These are phyloP conservation scores for Cladosporium halotolerans DNA, from an alignment of 2,329 filamentous ascomycete genomes.

Conservation along the genomic window DNA sequence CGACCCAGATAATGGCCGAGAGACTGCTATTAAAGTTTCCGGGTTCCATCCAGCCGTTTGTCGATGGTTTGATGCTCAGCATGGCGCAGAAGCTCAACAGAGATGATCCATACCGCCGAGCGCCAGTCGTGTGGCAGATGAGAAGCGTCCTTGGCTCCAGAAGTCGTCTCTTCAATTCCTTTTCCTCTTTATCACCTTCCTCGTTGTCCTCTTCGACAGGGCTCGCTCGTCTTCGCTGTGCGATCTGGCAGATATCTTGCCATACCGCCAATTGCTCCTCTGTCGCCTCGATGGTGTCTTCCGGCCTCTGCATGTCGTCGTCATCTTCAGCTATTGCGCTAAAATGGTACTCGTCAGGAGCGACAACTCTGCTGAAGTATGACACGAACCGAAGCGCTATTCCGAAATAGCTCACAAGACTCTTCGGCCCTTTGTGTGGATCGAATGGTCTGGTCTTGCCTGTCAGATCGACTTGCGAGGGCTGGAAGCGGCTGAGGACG, in stretches of 20 bases:
- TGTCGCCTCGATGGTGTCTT: conserved; percentile 1
- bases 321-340: not conserved
- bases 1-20: conserved; percentile 12
- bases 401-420: not conserved
- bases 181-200: not conserved
- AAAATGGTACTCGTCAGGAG: conserved; percentile 1
- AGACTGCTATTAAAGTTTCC: conserved; percentile 14
- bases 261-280: conserved; percentile 6
- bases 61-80: conserved; percentile 13
- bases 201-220: not conserved
- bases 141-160: conserved; percentile 9
- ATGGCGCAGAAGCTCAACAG: conserved; percentile 14
- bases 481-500: conserved; percentile 11
- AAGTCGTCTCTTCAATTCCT: not conserved
- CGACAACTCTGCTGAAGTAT: not conserved
- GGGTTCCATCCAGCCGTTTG: conserved; percentile 11
- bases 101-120: conserved; percentile 10
- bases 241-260: not conserved
- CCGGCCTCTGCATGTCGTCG: not conserved
- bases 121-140: conserved; percentile 5
- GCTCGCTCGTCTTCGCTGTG: not conserved
- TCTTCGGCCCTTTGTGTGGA: conserved; percentile 4
- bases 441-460: conserved; percentile 12
- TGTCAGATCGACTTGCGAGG: conserved; percentile 1
- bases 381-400: not conserved